Conservation (phyloP, 2,329 filamentous ascomycete genomes). For the Aspergillus quadrilineatus region DNA sequence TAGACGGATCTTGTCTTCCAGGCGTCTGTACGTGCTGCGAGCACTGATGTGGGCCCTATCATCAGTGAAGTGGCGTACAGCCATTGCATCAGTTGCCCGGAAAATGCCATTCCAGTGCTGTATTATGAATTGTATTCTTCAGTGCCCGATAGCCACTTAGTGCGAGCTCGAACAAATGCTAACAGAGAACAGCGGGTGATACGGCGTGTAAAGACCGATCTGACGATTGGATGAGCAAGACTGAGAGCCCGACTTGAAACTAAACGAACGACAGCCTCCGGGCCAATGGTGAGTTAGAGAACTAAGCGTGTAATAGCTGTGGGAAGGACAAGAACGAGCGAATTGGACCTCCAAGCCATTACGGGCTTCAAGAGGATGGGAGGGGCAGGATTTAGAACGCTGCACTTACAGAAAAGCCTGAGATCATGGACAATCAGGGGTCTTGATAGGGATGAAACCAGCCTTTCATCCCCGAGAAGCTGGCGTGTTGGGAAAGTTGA, state of each 20-base stretch:
- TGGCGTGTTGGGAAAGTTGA: neutral
- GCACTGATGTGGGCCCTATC: constrained; percentile 12
- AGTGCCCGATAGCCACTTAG: neutral
- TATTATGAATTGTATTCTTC: neutral
- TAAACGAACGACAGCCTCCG: neutral
- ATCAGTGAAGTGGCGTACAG: constrained; percentile 5
- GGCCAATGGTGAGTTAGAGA: neutral
- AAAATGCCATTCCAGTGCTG: neutral
- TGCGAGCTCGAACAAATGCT: neutral
- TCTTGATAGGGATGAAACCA: neutral
- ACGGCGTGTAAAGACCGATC: neutral
- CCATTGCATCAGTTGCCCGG: neutral
- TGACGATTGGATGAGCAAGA: neutral
- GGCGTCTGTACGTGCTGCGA: constrained; percentile 27
- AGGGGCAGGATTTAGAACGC: neutral
- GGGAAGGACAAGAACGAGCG: neutral
- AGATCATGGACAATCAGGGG: neutral
- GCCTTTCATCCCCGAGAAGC: neutral
- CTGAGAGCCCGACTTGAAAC: neutral
- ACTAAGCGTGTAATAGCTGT: neutral
- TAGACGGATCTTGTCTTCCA: constrained; percentile 49
- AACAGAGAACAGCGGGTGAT: neutral
- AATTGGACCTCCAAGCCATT: neutral
- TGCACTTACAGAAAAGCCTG: neutral
- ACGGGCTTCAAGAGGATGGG: neutral